phyloP scores from a whole-genome alignment of 371 early-diverging fungal genomes.

The Lichtheimia corymbifera region DNA sequence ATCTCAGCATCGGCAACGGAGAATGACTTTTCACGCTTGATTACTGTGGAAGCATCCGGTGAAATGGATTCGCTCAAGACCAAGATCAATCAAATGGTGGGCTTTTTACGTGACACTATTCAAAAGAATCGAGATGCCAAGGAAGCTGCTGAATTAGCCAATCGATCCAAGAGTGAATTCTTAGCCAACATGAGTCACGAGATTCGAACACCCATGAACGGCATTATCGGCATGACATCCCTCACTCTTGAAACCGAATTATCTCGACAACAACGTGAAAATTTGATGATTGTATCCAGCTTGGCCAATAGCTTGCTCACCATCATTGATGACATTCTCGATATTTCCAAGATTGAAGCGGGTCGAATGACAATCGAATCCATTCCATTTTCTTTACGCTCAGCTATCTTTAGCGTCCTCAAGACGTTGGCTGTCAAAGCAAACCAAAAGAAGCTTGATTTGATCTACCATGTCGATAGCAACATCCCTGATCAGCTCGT shows the following conservation, averaged over 20 bases:
- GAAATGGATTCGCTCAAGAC: constrained; percentile 73
- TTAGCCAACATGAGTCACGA: constrained; percentile 73
- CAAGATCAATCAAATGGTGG: constrained; percentile 71
- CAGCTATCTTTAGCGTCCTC: constrained; percentile 67
- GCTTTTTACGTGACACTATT: constrained; percentile 62
- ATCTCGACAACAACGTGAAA: constrained; percentile 75
- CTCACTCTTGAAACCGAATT: constrained; percentile 58
- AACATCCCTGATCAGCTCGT: constrained; percentile 69
- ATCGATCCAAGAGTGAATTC: constrained; percentile 69
- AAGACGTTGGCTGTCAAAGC: constrained; percentile 68
- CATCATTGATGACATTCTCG: constrained; percentile 81
- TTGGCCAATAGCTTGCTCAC: constrained; percentile 69
- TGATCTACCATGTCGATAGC: constrained; percentile 65
- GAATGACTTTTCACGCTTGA: constrained; percentile 60
- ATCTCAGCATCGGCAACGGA: constrained; percentile 58
- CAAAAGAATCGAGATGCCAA: constrained; percentile 60
- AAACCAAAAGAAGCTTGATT: constrained; percentile 64
- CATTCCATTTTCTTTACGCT: constrained; percentile 69
- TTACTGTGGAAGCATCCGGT: constrained; percentile 66
- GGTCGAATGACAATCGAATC: constrained; percentile 73
- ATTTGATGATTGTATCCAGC: constrained; percentile 69
- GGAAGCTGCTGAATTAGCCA: constrained; percentile 50
- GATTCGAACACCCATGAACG: constrained; percentile 57
- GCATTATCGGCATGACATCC: constrained; percentile 67
- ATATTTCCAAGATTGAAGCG: constrained; percentile 85